Conservation (phyloP, 441 rosid genomes). For the Arabidopsis lyrata region DNA sequence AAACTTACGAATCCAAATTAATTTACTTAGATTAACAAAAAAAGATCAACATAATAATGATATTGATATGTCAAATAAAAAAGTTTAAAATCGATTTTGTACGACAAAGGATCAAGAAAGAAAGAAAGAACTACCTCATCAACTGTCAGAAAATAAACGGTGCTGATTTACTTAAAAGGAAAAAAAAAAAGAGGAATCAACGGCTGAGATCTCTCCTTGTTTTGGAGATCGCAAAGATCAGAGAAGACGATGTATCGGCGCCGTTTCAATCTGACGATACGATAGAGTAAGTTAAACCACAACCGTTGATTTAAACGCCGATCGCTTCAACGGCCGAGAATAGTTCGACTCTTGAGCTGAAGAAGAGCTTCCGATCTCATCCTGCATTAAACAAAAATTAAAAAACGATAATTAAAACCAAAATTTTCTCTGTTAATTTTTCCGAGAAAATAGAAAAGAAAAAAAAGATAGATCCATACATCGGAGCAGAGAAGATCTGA, state of each 20-base stretch:
- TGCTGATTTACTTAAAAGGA: not conserved
- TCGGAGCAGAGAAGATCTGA: constrained; percentile 49
- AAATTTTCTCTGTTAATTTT: not conserved
- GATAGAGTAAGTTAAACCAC: constrained; percentile 16
- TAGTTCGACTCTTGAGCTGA: constrained; percentile 40
- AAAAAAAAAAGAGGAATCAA: not conserved
- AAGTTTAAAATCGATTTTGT: constrained; percentile 12
- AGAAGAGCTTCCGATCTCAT: constrained; percentile 42
- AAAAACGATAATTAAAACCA: constrained; percentile 16
- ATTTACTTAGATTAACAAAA: not conserved
- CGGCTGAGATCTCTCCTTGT: constrained; percentile 34
- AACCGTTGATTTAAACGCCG: constrained; percentile 34
- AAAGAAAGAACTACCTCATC: constrained; percentile 13
- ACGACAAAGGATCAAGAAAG: constrained; percentile 3
- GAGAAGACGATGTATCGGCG: constrained; percentile 31
- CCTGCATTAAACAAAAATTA: constrained; percentile 29
- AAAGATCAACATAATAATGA: constrained; percentile 1
- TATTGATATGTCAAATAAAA: constrained; percentile 23
- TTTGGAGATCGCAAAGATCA: constrained; percentile 5
- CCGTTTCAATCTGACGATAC: constrained; percentile 17
- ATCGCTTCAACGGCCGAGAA: constrained; percentile 37
- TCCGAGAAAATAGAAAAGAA: not conserved
- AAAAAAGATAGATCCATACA: constrained; percentile 47
- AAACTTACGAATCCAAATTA: not conserved
- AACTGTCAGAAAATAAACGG: constrained; percentile 36